A percentile compares a stretch with the other conserved stretches of the same genome.
Conservation (phyloP, 2,329 filamentous ascomycete species). For the Arthrinium puccinioides region DNA sequence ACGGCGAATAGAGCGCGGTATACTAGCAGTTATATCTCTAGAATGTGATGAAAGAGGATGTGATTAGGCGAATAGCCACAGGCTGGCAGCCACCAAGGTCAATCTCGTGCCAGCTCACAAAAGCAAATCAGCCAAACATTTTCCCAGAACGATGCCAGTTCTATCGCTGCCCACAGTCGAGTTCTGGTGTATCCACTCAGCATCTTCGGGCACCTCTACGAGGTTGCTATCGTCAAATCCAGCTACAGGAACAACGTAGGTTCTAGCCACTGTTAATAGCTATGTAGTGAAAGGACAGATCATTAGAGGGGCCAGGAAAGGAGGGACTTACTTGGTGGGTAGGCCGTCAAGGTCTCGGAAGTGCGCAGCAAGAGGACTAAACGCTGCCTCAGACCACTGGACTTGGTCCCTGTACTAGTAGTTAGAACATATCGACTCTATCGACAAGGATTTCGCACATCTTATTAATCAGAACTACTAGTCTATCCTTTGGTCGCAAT, state of each 20-base stretch:
- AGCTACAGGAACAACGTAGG: not conserved
- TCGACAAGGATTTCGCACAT: not conserved
- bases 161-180: not conserved
- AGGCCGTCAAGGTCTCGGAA: not conserved
- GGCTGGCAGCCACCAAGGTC: too few relatives aligned
- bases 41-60: too few relatives aligned
- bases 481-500: not conserved
- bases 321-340: not conserved
- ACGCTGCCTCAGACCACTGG: not conserved
- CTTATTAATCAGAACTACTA: not conserved
- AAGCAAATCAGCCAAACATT: not conserved
- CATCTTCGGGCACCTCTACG: not conserved
- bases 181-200: not conserved
- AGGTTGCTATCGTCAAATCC: not conserved
- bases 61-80: too few relatives aligned
- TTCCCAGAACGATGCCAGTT: not conserved
- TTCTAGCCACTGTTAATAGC: not conserved
- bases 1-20: too few relatives aligned
- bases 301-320: not conserved
- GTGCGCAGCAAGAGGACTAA: not conserved
- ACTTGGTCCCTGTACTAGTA: not conserved
- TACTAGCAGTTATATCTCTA: too few relatives aligned
- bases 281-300: not conserved
- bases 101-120: too few relatives aligned
- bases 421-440: not conserved